Conservation (phyloP, 768 basidiomycete species). For the Suillus lakei region DNA sequence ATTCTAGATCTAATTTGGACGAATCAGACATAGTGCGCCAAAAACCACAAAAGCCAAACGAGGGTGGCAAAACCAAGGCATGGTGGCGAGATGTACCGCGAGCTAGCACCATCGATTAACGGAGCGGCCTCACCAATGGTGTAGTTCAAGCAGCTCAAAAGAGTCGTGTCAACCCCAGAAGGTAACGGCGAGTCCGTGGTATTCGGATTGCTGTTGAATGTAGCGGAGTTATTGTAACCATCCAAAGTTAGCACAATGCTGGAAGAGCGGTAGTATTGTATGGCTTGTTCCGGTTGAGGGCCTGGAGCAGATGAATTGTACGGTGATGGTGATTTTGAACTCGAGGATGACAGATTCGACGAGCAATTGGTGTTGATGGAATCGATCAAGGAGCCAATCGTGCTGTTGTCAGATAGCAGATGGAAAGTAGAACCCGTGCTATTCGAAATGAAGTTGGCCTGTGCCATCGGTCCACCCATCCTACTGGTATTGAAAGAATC, state of each 20-base stretch:
- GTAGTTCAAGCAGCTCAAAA: conserved; percentile 62
- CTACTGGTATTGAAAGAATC: conserved; percentile 48
- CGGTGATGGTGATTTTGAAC: conserved; percentile 35
- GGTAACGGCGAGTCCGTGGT: conserved; percentile 58
- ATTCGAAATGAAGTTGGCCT: conserved; percentile 46
- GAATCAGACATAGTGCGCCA: conserved; percentile 7
- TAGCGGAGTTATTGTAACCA: conserved; percentile 68
- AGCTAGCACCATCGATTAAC: conserved; percentile 48
- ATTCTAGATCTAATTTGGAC: neutral
- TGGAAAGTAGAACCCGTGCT: conserved; percentile 47
- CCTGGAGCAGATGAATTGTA: conserved; percentile 35
- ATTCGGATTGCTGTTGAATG: conserved; percentile 41
- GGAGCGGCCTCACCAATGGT: conserved; percentile 66
- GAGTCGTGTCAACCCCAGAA: conserved; percentile 47
- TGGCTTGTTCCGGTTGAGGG: conserved; percentile 53
- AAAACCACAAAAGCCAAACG: conserved; percentile 21
- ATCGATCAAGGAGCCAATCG: conserved; percentile 46
- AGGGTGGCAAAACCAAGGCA: conserved; percentile 18
- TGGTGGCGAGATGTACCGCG: conserved; percentile 14
- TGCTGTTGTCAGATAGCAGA: conserved; percentile 53
- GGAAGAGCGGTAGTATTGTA: conserved; percentile 76
- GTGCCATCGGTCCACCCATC: conserved; percentile 50
- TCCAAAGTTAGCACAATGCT: conserved; percentile 65
- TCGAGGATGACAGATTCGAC: conserved; percentile 37
- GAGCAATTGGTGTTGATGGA: conserved; percentile 51